Conservation (phyloP, 768 basidiomycete genomes). For the Mycena rosella region DNA sequence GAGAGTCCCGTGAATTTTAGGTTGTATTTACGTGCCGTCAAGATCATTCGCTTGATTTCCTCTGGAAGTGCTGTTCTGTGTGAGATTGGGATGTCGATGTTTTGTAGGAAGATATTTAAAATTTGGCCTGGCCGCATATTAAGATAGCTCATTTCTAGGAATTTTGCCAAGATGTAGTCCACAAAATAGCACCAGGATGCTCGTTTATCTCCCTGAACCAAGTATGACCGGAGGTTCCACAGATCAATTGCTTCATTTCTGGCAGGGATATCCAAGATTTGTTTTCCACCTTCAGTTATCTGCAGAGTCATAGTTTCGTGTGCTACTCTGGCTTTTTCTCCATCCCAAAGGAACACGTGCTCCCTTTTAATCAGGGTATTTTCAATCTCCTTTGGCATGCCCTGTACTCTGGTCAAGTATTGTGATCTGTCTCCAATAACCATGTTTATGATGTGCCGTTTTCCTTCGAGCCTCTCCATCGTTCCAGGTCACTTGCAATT, state of each 20-base stretch:
- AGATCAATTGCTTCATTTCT: constrained; percentile 6
- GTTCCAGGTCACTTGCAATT: background rate
- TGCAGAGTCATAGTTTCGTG: background rate
- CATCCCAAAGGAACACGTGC: constrained; percentile 6
- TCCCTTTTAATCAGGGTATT: background rate
- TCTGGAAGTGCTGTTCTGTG: background rate
- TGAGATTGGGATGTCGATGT: no score
- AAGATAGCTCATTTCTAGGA: no score
- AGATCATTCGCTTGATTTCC: constrained; percentile 2
- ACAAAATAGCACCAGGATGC: constrained; percentile 3
- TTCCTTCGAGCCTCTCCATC: constrained; percentile 6
- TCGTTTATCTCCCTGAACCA: background rate
- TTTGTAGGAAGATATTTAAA: no score
- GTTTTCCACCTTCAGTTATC: background rate
- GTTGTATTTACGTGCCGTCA: constrained; percentile 3
- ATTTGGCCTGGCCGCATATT: no score
- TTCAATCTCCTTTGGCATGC: constrained; percentile 41
- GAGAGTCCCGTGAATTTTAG: background rate
- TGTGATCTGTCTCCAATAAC: no score
- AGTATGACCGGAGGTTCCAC: background rate
- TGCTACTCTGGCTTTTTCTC: background rate
- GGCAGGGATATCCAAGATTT: background rate
- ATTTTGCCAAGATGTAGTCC: background rate
- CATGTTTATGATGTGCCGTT: constrained; percentile 39
- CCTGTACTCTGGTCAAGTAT: constrained; percentile 44